phyloP scores from a whole-genome alignment of 176 grass and related monocot species.

The Carex scoparia region DNA sequence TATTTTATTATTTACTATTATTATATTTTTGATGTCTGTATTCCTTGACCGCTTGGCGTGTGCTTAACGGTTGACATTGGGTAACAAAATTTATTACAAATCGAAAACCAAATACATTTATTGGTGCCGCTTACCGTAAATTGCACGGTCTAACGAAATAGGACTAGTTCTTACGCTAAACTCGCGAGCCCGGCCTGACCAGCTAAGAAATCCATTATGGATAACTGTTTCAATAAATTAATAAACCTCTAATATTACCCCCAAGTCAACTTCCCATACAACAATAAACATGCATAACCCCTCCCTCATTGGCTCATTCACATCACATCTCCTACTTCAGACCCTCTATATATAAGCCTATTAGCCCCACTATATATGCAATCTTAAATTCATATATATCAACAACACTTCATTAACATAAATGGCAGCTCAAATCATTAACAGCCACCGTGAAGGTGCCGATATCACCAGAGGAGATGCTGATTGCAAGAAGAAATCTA shows the following conservation, averaged over 20 bases:
- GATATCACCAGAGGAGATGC: slow-evolving; percentile 1
- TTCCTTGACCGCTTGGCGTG: neutral
- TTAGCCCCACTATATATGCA: neutral
- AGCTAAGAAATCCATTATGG: neutral
- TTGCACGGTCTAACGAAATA: too few relatives aligned
- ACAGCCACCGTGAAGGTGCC: neutral
- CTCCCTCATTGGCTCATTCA: neutral
- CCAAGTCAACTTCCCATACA: neutral
- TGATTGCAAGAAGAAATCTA: neutral
- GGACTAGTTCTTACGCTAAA: too few relatives aligned
- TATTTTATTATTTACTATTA: too few relatives aligned
- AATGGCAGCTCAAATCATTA: slow-evolving; percentile 19
- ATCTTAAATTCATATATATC: neutral
- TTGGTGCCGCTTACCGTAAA: too few relatives aligned
- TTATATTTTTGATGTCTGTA: neutral
- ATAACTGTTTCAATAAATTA: neutral
- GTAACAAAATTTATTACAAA: too few relatives aligned
- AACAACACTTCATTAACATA: neutral
- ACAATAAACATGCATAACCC: neutral
- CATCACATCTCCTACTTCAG: neutral
- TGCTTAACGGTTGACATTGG: neutral
- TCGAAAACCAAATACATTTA: too few relatives aligned
- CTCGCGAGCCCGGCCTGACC: neutral
- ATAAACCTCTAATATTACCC: neutral
- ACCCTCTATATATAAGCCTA: neutral